Percentiles rank a stretch among this genome's conserved stretches.
phyloP scores from a whole-genome alignment of 2,329 filamentous ascomycete genomes.

The Cladosporium sp. region DNA sequence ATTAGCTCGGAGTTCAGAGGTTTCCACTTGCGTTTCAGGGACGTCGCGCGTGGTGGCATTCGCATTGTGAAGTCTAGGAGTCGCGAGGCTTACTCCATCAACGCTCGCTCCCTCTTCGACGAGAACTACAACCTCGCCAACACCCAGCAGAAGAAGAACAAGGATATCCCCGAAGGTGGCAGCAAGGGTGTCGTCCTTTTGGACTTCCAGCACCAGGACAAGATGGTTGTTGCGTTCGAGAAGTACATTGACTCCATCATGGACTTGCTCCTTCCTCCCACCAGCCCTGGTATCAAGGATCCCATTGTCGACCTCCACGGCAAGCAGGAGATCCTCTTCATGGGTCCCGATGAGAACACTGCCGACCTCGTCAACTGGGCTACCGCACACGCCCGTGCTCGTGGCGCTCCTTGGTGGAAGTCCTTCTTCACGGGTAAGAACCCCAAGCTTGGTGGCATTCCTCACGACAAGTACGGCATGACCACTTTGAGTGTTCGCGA shows the following conservation, averaged over 20 bases:
- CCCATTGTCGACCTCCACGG: slow-evolving; percentile 94
- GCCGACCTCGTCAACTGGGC: slow-evolving; percentile 97
- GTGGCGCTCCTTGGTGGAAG: slow-evolving; percentile 98
- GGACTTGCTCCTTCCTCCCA: slow-evolving; percentile 85
- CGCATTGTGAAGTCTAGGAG: slow-evolving; percentile 98
- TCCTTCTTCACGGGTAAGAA: slow-evolving; percentile 99
- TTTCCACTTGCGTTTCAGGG: slow-evolving; percentile 96
- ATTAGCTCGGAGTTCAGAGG: slow-evolving; percentile 96
- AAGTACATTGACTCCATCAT: slow-evolving; percentile 99
- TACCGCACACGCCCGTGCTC: slow-evolving; percentile 85
- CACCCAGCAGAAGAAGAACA: slow-evolving; percentile 99
- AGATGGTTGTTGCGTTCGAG: slow-evolving; percentile 88
- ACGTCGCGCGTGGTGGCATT: slow-evolving; percentile 95
- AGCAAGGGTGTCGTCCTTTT: slow-evolving; percentile 97
- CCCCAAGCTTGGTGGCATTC: slow-evolving; percentile 82
- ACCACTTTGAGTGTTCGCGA: slow-evolving; percentile 95
- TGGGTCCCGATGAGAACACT: slow-evolving; percentile 99
- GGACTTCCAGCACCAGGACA: slow-evolving; percentile 91
- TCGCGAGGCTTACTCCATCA: slow-evolving; percentile 94
- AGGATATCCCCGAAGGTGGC: slow-evolving; percentile 97
- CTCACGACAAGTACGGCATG: slow-evolving; percentile 96
- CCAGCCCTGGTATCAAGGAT: slow-evolving; percentile 97
- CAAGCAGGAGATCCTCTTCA: slow-evolving; percentile 95
- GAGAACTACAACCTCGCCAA: slow-evolving; percentile 99
- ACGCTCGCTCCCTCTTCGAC: slow-evolving; percentile 93